Conservation (phyloP, 345 rosid genomes). For the Syzygium jambos region DNA sequence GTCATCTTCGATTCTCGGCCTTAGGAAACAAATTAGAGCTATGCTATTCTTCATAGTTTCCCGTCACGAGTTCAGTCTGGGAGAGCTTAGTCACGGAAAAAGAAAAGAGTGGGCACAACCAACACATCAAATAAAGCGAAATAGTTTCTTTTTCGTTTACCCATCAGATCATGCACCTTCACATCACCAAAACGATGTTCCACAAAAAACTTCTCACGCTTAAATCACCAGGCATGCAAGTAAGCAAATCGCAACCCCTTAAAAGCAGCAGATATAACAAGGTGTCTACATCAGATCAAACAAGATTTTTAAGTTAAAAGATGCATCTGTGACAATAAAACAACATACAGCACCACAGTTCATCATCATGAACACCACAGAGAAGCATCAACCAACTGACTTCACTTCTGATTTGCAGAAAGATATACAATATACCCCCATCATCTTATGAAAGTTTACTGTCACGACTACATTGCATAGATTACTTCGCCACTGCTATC, state of each 20-base stretch:
- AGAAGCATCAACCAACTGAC: not conserved
- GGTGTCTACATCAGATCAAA: not conserved
- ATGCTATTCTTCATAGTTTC: not conserved
- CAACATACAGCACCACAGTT: not conserved
- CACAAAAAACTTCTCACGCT: not conserved
- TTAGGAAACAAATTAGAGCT: not conserved
- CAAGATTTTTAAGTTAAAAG: not conserved
- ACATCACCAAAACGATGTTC: not conserved
- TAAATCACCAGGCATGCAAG: not conserved
- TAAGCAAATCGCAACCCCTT: not conserved
- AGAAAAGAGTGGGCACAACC: not conserved
- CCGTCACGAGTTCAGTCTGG: not conserved
- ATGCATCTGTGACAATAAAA: not conserved
- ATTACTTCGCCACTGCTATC: constrained; percentile 97
- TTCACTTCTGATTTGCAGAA: not conserved
- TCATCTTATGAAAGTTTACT: not conserved
- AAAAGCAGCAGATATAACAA: not conserved
- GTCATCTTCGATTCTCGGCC: not conserved
- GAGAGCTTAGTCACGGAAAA: not conserved
- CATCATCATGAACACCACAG: not conserved
- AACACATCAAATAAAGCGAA: not conserved
- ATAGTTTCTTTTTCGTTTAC: not conserved
- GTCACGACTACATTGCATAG: constrained; percentile 63
- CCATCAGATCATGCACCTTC: not conserved
- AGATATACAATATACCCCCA: not conserved